Evolutionary conservation across 306 rosid genomes (phyloP).

Genomic region (Bauhinia variegata): DNA sequence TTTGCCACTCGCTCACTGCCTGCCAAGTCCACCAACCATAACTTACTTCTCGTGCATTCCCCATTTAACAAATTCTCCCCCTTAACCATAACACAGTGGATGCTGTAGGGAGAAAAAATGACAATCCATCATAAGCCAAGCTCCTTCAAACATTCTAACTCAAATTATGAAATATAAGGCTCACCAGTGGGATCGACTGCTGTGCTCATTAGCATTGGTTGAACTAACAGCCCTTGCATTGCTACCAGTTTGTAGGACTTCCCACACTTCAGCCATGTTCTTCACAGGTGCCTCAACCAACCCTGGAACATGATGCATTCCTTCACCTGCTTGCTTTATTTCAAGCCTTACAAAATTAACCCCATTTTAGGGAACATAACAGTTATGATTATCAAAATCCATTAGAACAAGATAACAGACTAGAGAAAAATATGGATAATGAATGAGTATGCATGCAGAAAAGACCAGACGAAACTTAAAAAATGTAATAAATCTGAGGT

Average conservation of each 20-base stretch:
- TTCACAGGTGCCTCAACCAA: conserved; percentile 85
- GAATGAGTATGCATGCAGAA: too few relatives aligned
- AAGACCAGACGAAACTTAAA: too few relatives aligned
- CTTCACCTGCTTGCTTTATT: conserved; percentile 86
- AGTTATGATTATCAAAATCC: conserved; percentile 22
- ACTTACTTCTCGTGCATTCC: conserved; percentile 88
- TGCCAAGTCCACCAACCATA: conserved; percentile 96
- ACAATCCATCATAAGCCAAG: conserved; percentile 30
- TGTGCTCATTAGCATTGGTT: conserved; percentile 90
- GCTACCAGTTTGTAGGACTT: conserved; percentile 94
- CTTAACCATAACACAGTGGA: conserved; percentile 97
- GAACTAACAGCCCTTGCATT: conserved; percentile 93
- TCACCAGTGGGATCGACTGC: conserved; percentile 96
- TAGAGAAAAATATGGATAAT: too few relatives aligned
- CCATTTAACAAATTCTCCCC: conserved; percentile 91
- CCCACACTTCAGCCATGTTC: conserved; percentile 92
- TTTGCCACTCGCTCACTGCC: conserved; percentile 96
- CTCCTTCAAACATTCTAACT: conserved; percentile 2
- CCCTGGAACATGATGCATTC: conserved; percentile 90
- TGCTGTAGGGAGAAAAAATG: conserved; percentile 55
- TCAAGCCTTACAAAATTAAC: conserved; percentile 71
- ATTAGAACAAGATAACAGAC: neutral
- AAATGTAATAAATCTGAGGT: too few relatives aligned
- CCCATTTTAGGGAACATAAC: conserved; percentile 19
- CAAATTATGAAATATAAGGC: conserved; percentile 18